Conservation (phyloP, 2,329 filamentous ascomycete genomes). For the Phaeosphaeriaceae sp. region DNA sequence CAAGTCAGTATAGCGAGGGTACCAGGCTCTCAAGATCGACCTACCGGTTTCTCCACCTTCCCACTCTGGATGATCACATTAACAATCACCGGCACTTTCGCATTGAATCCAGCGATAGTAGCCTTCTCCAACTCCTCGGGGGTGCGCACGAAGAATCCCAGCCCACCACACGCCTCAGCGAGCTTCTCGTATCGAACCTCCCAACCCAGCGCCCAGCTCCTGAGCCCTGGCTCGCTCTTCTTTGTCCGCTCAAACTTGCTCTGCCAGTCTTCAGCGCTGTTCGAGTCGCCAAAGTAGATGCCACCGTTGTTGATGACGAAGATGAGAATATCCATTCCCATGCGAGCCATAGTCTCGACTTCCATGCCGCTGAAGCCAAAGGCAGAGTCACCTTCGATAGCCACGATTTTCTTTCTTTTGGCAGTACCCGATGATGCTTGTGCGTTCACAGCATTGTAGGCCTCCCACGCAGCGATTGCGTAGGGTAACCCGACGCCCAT, state of each 20-base stretch:
- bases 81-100: constrained; percentile 59
- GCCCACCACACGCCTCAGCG: constrained; percentile 63
- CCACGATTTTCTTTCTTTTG: constrained; percentile 61
- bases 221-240: constrained; percentile 49
- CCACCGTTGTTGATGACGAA: constrained; percentile 65
- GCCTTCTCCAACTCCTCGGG: constrained; percentile 61
- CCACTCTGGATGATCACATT: constrained; percentile 63
- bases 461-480: constrained; percentile 63
- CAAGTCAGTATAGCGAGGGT: no score
- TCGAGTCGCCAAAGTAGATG: constrained; percentile 48
- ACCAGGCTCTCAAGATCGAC: not conserved
- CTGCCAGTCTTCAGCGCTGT: constrained; percentile 54
- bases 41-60: constrained; percentile 35
- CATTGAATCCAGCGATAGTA: constrained; percentile 60
- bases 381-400: constrained; percentile 64
- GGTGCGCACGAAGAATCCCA: constrained; percentile 60
- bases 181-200: constrained; percentile 65
- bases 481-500: constrained; percentile 68
- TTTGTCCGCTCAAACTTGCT: constrained; percentile 45
- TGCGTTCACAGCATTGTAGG: constrained; percentile 58
- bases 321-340: constrained; percentile 63
- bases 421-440: constrained; percentile 42
- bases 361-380: constrained; percentile 65
- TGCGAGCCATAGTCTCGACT: constrained; percentile 64
- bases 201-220: constrained; percentile 61